phyloP scores from a whole-genome alignment of 2,329 filamentous ascomycete genomes.

The Clonostachys byssicola region DNA sequence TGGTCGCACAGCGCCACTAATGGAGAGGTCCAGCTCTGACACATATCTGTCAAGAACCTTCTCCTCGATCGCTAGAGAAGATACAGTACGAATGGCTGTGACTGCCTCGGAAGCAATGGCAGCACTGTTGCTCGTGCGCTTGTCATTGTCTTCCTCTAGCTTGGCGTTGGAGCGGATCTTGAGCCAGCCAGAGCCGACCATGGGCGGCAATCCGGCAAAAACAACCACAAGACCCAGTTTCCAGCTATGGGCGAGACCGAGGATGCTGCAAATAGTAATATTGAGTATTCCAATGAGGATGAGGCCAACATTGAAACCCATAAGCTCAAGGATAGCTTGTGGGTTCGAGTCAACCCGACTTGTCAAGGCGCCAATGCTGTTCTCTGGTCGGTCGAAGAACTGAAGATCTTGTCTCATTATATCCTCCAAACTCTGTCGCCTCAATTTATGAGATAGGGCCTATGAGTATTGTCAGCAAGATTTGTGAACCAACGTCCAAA shows the following conservation, averaged over 20 bases:
- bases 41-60: slow-evolving; percentile 76
- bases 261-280: slow-evolving; percentile 65
- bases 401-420: no score
- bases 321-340: no score
- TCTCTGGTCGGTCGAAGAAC: slow-evolving; percentile 41
- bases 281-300: slow-evolving; percentile 64
- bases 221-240: slow-evolving; percentile 77
- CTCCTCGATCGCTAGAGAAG: slow-evolving; percentile 79
- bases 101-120: slow-evolving; percentile 90
- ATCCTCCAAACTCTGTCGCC: no score
- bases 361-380: slow-evolving; percentile 83
- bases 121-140: slow-evolving; percentile 74
- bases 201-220: slow-evolving; percentile 70
- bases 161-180: slow-evolving; percentile 79
- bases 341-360: slow-evolving; percentile 58
- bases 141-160: slow-evolving; percentile 76
- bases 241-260: slow-evolving; percentile 75
- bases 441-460: no score
- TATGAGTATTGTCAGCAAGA: no score
- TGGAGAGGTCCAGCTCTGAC: slow-evolving; percentile 63
- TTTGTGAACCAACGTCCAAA: no score
- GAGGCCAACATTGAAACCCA: no score
- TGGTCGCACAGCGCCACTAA: slow-evolving; percentile 63
- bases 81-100: slow-evolving; percentile 89
- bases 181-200: slow-evolving; percentile 77